Percentiles rank a stretch among this genome's conserved stretches.
phyloP scores from a whole-genome alignment of 805 yeast genomes.

The Candida silvatica region DNA sequence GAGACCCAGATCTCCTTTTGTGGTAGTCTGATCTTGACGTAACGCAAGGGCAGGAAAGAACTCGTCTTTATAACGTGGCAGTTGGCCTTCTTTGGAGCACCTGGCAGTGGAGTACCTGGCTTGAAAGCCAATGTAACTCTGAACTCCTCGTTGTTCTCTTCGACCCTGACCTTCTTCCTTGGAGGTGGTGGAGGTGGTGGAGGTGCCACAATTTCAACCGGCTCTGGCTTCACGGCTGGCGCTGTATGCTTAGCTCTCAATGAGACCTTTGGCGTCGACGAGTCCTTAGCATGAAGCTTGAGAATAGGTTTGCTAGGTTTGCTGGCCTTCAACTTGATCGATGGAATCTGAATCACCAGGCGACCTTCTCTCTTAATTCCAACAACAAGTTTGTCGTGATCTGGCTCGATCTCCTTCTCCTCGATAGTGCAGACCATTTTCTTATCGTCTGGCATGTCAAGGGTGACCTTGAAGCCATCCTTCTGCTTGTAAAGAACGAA shows the following conservation, averaged over 20 bases:
- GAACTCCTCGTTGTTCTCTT: neutral
- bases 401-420: slow-evolving; percentile 7
- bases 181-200: neutral
- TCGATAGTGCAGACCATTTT: slow-evolving; percentile 51
- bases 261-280: neutral
- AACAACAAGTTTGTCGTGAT: neutral
- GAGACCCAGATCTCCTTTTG: slow-evolving; percentile 17
- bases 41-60: slow-evolving; percentile 22
- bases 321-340: slow-evolving; percentile 18
- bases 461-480: slow-evolving; percentile 50
- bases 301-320: slow-evolving; percentile 7
- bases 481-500: slow-evolving; percentile 56
- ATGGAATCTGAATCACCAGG: slow-evolving; percentile 40
- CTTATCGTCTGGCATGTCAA: slow-evolving; percentile 62
- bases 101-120: slow-evolving; percentile 3
- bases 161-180: neutral
- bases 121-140: neutral
- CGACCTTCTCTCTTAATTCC: slow-evolving; percentile 26
- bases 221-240: slow-evolving; percentile 1
- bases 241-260: neutral
- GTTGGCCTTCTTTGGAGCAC: slow-evolving; percentile 10
- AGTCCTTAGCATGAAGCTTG: slow-evolving; percentile 8
- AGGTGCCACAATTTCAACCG: slow-evolving; percentile 1
- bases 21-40: slow-evolving; percentile 24
- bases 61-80: slow-evolving; percentile 14